Evolutionary conservation across 352 stramenopile species (phyloP).

Genomic region (Blastocystis sp.): DNA sequence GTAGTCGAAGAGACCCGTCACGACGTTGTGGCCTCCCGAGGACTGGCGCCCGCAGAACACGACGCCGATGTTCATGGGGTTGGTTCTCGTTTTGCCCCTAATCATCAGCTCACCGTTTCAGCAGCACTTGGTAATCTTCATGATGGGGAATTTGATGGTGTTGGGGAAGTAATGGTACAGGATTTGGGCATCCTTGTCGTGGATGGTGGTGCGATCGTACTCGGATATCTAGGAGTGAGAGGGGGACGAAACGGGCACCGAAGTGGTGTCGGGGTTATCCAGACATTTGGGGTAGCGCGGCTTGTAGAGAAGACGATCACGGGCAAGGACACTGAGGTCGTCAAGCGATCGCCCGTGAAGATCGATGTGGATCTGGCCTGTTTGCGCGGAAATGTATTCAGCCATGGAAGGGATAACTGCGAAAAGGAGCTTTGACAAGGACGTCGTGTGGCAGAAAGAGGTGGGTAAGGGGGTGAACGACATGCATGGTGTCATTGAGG

Average conservation of each 20-base stretch:
- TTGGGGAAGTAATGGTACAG: slow-evolving; percentile 69
- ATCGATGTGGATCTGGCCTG: slow-evolving; percentile 61
- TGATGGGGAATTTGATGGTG: slow-evolving; percentile 38
- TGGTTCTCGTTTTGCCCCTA: slow-evolving; percentile 19
- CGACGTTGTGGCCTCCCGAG: slow-evolving; percentile 78
- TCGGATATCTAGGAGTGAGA: slow-evolving; percentile 18
- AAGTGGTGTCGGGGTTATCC: not conserved
- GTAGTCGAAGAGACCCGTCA: slow-evolving; percentile 76
- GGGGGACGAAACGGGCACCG: not conserved
- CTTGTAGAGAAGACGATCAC: slow-evolving; percentile 19
- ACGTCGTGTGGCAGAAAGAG: not conserved
- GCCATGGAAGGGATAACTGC: not conserved
- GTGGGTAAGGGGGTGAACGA: not conserved
- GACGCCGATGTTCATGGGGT: slow-evolving; percentile 75
- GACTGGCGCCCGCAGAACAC: slow-evolving; percentile 79
- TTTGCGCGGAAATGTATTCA: slow-evolving; percentile 57
- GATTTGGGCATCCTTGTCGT: not conserved
- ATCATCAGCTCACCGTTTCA: not conserved
- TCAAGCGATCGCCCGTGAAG: slow-evolving; percentile 27
- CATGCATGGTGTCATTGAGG: too few relatives aligned
- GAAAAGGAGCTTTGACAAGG: slow-evolving; percentile 22
- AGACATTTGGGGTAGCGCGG: slow-evolving; percentile 20
- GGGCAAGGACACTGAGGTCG: slow-evolving; percentile 17
- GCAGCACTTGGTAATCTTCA: slow-evolving; percentile 39
- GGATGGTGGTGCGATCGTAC: slow-evolving; percentile 48